A percentile compares a stretch with the other conserved stretches of the same genome.
Evolutionary conservation across 352 stramenopile species (phyloP).

Genomic region (Phytophthora constricta): DNA sequence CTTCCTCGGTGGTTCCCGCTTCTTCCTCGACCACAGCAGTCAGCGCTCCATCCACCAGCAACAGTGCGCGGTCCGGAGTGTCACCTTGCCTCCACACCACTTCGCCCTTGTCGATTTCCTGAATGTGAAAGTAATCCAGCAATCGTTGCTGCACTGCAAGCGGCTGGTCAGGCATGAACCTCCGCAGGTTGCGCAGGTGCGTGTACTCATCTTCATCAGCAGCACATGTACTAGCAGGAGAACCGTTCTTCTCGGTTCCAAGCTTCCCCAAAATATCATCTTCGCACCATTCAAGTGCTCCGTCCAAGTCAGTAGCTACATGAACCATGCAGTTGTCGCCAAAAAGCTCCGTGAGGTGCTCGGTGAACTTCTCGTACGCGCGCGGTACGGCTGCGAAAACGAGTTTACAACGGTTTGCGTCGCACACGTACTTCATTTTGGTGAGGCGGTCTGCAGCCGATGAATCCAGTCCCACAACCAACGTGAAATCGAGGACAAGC

Average conservation of each 20-base stretch:
- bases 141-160: slow-evolving; percentile 66
- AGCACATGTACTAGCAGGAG: slow-evolving; percentile 23
- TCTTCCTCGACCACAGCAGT: slow-evolving; percentile 83
- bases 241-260: slow-evolving; percentile 19
- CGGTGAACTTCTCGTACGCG: slow-evolving; percentile 67
- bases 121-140: slow-evolving; percentile 75
- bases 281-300: slow-evolving; percentile 75
- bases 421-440: slow-evolving; percentile 83
- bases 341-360: slow-evolving; percentile 65
- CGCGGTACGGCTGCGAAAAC: slow-evolving; percentile 73
- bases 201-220: slow-evolving; percentile 58
- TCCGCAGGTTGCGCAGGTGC: slow-evolving; percentile 62
- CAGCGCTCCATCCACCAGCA: slow-evolving; percentile 68
- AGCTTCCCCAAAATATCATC: slow-evolving; percentile 63
- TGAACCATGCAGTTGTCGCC: slow-evolving; percentile 55
- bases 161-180: slow-evolving; percentile 74
- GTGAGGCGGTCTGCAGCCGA: slow-evolving; percentile 79
- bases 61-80: slow-evolving; percentile 54
- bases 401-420: slow-evolving; percentile 67
- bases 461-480: slow-evolving; percentile 92
- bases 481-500: slow-evolving; percentile 92
- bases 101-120: slow-evolving; percentile 65
- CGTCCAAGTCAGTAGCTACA: slow-evolving; percentile 68
- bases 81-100: slow-evolving; percentile 78
- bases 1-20: slow-evolving; percentile 75